Evolutionary conservation across 345 rosid species (phyloP), one percentile per base, ranked within the genome.

Genomic region (Ricinus communis): DNA sequence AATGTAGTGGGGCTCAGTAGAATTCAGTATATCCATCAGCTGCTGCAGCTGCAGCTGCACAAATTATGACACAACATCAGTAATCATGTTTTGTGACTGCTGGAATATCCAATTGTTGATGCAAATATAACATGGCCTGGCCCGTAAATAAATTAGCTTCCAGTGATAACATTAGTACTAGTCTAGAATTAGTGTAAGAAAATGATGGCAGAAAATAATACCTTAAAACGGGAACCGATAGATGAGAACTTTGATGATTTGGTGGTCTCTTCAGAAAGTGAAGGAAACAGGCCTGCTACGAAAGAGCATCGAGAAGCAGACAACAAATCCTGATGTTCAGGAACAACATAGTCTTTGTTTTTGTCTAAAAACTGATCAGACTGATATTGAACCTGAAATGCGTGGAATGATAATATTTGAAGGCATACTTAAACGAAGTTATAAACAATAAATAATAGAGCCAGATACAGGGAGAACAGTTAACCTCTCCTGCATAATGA

Each of bases 401-500:
- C 72, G 77, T 38, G 74, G 38, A 66, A 78, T 55, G 40, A 74
- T 68, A 64, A 54, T 54, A 49, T 69, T 76, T 53, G 53, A 62
- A 30, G 45, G 65, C 54, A 62, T 45, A 11, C 4, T 22, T 19
- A 66, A 59, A 15, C 54, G 15, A 54, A 21, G 40, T 40, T 51
- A 52, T 36, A 50, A 38, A 72, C 11, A 60, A 57, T 3, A 50
- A 18, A 30, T 65, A 36, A 64, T 36, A 50, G 38, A 49, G 46
- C 47, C 63, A 74, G 61, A 53, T 31, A 25, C 30, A 60, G 74
- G 45, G 76, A 65, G 51, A 59, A 55, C 8, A 73, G 63, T 83
- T 83, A 69, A 90, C 97, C 80, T 94, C 96, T 78, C 98, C 97
- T 61, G 97, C 98, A 77, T 90, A 94, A 78, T 91, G 98, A 74